Evolutionary conservation across 2,329 filamentous ascomycete genomes (phyloP), one percentile per base, ranked within the genome.

Genomic region (Cercospora sesami): DNA sequence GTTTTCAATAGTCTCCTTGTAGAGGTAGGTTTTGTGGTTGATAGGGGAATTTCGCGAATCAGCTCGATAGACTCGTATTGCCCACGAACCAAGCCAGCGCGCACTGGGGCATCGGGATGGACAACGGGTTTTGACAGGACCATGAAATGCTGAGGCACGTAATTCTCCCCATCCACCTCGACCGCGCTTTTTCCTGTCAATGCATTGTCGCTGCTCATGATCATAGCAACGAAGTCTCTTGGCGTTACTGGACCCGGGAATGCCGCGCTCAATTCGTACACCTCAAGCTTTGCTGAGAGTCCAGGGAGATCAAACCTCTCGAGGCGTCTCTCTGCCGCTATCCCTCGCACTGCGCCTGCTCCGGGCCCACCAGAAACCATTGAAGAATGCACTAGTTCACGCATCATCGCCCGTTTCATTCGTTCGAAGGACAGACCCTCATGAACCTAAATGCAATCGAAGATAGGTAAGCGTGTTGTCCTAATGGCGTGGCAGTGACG

Each of bases 51-150:
- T 79, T 98, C 94, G 60, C 94, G 86, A 66, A 97, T 94, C 72
- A 97, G 85, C 79, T 98, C 94, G 16, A 97, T 90, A 1, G 92
- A 96, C 81, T 97, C 94, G 76, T 97, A 98, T 71, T 89, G 85
- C 3, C 94, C 94, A 48, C 93, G 86, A 60, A 97, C 91, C 77
- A 90, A 94, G 16, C 91, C 92, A 67, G 86, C 81, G 9, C 90
- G 85, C 12, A 86, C 85, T 21, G 90, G 89, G 36, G 91, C 90
- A 67, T 92, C 88, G 0, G 90, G 88, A 77, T 97, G 93, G 21
- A 86, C 80, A 75, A 93, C 91, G 1, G 94, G 94, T 78, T 91
- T 93, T 2, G 93, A 97, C 3, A 97, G 87, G 64, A 97, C 86
- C 85, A 97, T 92, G 78, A 89, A 96, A 75, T 94, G 91, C 70